Evolutionary conservation across 148 eudicot species (phyloP).

Genomic region (Dysphania ambrosioides): DNA sequence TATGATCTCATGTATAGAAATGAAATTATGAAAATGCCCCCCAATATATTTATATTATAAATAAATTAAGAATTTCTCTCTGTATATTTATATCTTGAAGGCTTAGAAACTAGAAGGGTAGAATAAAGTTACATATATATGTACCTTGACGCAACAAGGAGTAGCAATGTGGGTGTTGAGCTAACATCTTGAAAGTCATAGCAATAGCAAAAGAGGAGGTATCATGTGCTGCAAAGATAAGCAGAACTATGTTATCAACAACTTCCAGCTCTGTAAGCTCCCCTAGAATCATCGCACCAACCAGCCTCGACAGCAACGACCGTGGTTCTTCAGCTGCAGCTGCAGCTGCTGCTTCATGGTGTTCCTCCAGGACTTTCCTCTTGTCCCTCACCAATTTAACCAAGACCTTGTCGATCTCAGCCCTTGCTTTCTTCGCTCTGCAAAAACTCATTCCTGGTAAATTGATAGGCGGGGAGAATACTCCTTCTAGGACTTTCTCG

Average conservation of each 20-base stretch:
- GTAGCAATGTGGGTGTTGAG: constrained; percentile 31
- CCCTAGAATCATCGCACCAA: constrained; percentile 54
- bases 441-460: constrained; percentile 66
- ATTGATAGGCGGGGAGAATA: constrained; percentile 45
- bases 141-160: constrained; percentile 65
- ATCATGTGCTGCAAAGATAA: constrained; percentile 91
- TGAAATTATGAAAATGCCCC: too few species aligned
- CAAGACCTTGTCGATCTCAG: constrained; percentile 44
- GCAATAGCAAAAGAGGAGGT: constrained; percentile 89
- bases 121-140: too few species aligned
- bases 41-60: too few species aligned
- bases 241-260: constrained; percentile 63
- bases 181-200: constrained; percentile 76
- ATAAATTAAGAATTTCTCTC: too few species aligned
- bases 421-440: constrained; percentile 64
- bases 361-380: constrained; percentile 42
- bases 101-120: too few species aligned
- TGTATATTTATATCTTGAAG: too few species aligned
- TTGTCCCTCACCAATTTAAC: constrained; percentile 44
- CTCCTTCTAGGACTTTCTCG: constrained; percentile 73
- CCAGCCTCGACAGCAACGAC: constrained; percentile 43
- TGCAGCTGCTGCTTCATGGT: not conserved
- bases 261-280: constrained; percentile 77
- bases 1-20: too few species aligned
- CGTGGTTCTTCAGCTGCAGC: constrained; percentile 13